These are phyloP conservation scores for Millerozyma miso DNA, from an alignment of 805 yeast genomes.

Conservation along the genomic window DNA sequence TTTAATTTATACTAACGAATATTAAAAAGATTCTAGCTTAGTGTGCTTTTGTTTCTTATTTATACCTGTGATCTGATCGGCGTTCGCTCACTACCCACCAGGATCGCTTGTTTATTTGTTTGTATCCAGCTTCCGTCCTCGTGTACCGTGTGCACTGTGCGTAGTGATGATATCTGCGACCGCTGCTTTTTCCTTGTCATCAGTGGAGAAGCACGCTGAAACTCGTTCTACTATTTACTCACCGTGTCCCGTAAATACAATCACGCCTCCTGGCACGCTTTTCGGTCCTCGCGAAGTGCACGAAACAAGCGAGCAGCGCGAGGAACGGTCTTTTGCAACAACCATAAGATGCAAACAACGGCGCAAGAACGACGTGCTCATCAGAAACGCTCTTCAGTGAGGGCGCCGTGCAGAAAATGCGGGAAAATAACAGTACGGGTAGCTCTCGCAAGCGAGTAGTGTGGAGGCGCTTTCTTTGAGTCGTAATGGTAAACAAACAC, in stretches of 20 bases:
- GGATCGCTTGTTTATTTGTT: slow-evolving; percentile 2
- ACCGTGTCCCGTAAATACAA: background rate
- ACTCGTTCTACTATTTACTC: background rate
- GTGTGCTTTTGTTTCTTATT: background rate
- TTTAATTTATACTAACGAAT: slow-evolving; percentile 8
- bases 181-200: background rate
- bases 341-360: background rate
- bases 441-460: background rate
- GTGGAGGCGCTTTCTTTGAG: background rate
- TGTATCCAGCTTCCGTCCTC: background rate
- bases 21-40: background rate
- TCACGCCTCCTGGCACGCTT: background rate
- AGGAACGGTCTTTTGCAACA: background rate
- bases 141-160: background rate
- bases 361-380: too few relatives aligned
- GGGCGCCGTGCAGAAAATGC: background rate
- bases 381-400: background rate
- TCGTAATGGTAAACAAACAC: background rate
- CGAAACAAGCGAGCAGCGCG: background rate
- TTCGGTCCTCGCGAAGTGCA: background rate
- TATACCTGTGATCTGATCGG: background rate
- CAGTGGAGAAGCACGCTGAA: background rate
- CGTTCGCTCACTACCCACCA: background rate
- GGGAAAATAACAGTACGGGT: background rate
- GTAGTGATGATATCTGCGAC: background rate